Base-by-base conservation (phyloP, 805 yeast species). In the Saturnispora gosingensis region DNA sequence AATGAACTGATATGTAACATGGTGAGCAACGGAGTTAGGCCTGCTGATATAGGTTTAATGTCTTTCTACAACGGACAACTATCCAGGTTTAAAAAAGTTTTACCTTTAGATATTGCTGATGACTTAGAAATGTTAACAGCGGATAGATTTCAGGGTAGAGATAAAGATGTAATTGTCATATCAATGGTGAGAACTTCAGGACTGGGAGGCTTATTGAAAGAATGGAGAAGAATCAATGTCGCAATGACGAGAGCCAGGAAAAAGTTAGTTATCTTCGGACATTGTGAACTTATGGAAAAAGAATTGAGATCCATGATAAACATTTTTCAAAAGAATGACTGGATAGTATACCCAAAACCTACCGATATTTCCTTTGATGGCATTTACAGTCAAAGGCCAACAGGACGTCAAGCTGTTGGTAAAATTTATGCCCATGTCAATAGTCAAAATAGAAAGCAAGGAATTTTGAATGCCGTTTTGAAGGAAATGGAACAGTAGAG, bases 71-170 rank as follows among this genome's bases (percentile, higher is more conserved):
- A 95, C 38, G 88, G 90, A 0, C 99, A 93, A 63, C 66, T 89
- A 32, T 63, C 74, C 32, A 62, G 75, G n/a, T 67, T 85, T 42
- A 58, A 62, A 44, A 64, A 65, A 25, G 25, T 13, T 11, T 22
- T 49, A 11, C 25, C 43, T 11, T 27, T 36, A 6, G n/a, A 32
- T 32, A 34, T 48, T 8, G 32, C 42, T 30, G 46, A 69, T 8
- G 76, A 72, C 0, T 67, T 93, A 30, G 98, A 93, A 58, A 75
- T 87, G 32, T 71, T 91, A 52, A 93, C 99, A 0, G 98, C 97
- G 0, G 99, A 93, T 66, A 88, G 85, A 61, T 91, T 85, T 61
- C 99, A 93, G 68, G 99, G 99, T 0, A 75, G 97, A 51, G 99
- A 93, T 66, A 93, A 91, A 61, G 91, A 88, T 32, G 86, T 96